A percentile compares a stretch with the other conserved stretches of the same genome.
phyloP scores from a whole-genome alignment of 1,139 yeast genomes.

The Arxiozyma slooffiae region DNA sequence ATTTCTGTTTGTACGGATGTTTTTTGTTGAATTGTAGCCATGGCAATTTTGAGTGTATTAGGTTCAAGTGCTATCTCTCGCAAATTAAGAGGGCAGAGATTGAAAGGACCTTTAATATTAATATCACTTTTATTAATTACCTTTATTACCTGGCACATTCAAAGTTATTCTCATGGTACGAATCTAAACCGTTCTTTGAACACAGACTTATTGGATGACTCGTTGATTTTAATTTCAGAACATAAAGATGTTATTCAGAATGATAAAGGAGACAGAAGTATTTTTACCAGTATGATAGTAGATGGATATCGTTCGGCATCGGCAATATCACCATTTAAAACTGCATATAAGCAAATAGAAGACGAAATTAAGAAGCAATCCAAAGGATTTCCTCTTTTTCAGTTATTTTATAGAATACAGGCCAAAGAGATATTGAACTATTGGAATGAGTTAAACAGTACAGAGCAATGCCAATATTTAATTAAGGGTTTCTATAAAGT shows the following conservation, averaged over 20 bases:
- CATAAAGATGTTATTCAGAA: not conserved
- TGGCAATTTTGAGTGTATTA: not conserved
- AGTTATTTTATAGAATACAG: not conserved
- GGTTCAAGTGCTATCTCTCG: not conserved
- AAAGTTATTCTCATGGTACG: not conserved
- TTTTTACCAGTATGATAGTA: not conserved
- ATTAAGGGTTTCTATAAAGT: slow-evolving; percentile 14
- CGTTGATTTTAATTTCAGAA: not conserved
- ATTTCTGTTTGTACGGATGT: not conserved
- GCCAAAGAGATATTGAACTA: not conserved
- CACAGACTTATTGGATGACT: not conserved
- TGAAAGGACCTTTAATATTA: not conserved
- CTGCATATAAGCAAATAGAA: not conserved
- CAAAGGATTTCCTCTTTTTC: not conserved
- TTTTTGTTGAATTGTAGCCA: not conserved
- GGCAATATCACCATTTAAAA: not conserved
- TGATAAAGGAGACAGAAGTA: not conserved
- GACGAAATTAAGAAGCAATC: not conserved
- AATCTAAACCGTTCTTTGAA: not conserved
- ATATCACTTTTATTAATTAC: not conserved
- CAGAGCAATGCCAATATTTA: slow-evolving; percentile 15
- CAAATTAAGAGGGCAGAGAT: not conserved
- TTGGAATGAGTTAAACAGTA: not conserved
- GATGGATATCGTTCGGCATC: not conserved
- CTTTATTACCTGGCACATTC: not conserved